Percentiles rank a stretch among this genome's conserved stretches.
phyloP scores from a whole-genome alignment of 2,329 filamentous ascomycete genomes.

The Trichophaea hybrida region DNA sequence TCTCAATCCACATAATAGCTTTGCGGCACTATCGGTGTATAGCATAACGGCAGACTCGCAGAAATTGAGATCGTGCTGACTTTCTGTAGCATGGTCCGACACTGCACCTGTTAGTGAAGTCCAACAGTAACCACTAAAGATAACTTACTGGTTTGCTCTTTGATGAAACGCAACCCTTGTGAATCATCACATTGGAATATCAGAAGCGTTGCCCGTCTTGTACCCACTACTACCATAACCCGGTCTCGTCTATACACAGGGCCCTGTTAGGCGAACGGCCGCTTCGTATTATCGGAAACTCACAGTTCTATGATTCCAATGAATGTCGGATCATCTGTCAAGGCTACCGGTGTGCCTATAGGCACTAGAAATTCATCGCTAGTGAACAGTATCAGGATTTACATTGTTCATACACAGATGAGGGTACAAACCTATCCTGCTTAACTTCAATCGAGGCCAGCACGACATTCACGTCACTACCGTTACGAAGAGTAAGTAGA shows the following conservation, averaged over 20 bases:
- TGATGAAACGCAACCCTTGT: constrained; percentile 14
- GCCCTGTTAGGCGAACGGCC: neutral
- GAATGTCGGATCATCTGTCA: constrained; percentile 22
- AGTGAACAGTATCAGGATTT: constrained; percentile 3
- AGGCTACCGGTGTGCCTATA: constrained; percentile 12
- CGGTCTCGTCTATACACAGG: neutral
- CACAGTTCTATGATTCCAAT: constrained; percentile 21
- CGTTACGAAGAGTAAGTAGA: constrained; percentile 17
- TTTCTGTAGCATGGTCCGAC: neutral
- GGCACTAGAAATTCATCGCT: constrained; percentile 20
- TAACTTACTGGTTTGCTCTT: constrained; percentile 22
- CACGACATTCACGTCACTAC: constrained; percentile 12
- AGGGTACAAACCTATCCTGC: constrained; percentile 10
- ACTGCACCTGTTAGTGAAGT: neutral
- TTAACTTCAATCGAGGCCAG: constrained; percentile 13
- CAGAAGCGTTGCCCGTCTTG: constrained; percentile 18
- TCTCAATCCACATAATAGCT: constrained; percentile 35
- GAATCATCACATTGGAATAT: constrained; percentile 17
- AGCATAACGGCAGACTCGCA: constrained; percentile 24
- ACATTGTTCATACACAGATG: neutral
- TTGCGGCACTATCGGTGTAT: constrained; percentile 14
- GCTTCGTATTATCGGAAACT: constrained; percentile 2
- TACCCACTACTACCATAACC: constrained; percentile 19
- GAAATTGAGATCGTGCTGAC: constrained; percentile 13
- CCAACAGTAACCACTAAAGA: neutral